Percentiles rank a stretch among this genome's conserved stretches.
Conservation (phyloP, 148 eudicot genomes). For the Rhododendron simsii region DNA sequence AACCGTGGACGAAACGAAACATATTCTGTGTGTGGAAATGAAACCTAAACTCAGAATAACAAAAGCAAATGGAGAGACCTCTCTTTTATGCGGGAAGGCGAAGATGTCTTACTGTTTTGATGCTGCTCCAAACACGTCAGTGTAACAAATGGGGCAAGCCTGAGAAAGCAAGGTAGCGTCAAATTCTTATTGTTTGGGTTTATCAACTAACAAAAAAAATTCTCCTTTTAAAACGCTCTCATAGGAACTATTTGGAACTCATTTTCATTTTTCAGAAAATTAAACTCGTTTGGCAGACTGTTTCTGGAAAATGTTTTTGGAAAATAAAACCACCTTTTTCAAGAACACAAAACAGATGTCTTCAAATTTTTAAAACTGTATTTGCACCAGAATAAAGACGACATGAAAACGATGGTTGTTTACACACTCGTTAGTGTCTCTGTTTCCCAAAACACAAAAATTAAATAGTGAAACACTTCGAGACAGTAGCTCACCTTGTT, state of each 20-base stretch:
- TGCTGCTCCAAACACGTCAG: slow-evolving; percentile 46
- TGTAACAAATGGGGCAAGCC: slow-evolving; percentile 95
- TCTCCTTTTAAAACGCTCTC: neutral
- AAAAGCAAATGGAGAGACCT: slow-evolving; percentile 1
- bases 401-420: neutral
- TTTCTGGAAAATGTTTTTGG: neutral
- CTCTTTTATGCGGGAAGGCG: slow-evolving; percentile 1
- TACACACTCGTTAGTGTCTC: neutral
- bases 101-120: slow-evolving; percentile 29
- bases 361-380: neutral
- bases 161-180: slow-evolving; percentile 17
- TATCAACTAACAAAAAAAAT: neutral
- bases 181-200: neutral
- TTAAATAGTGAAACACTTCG: neutral
- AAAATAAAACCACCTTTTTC: neutral
- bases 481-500: slow-evolving; percentile 54
- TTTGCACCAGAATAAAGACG: neutral
- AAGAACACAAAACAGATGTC: neutral
- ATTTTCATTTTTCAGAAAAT: neutral
- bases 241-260: neutral
- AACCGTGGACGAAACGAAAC: slow-evolving; percentile 1
- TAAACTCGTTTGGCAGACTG: neutral
- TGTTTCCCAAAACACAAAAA: neutral
- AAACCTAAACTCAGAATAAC: slow-evolving; percentile 9
- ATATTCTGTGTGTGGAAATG: slow-evolving; percentile 11